phyloP scores from a whole-genome alignment of 2,329 filamentous ascomycete genomes.

The Verticillium longisporum region DNA sequence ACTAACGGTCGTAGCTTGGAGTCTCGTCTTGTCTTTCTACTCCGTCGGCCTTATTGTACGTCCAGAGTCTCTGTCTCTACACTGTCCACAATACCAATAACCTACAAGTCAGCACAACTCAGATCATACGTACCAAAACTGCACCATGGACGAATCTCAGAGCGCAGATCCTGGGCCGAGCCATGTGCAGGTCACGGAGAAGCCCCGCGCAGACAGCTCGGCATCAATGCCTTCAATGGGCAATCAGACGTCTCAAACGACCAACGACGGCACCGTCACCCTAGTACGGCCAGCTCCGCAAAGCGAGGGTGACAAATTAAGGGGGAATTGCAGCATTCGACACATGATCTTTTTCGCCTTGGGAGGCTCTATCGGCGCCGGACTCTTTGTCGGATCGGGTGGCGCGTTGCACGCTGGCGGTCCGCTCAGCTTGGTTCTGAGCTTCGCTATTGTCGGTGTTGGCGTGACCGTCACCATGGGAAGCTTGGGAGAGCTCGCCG shows the following conservation, averaged over 20 bases:
- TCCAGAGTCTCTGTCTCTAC: background rate
- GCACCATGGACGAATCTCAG: background rate
- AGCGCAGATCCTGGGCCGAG: background rate
- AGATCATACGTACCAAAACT: background rate
- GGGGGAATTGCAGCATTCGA: constrained; percentile 21
- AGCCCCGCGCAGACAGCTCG: background rate
- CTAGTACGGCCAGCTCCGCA: background rate
- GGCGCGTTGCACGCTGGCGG: constrained; percentile 22
- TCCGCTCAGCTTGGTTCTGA: constrained; percentile 21
- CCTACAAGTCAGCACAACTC: background rate
- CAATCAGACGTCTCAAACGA: too few relatives aligned
- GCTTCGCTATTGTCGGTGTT: constrained; percentile 22
- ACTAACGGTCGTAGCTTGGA: background rate
- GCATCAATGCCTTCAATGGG: background rate
- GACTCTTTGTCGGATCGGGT: constrained; percentile 25
- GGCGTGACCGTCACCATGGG: constrained; percentile 24
- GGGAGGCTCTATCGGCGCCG: constrained; percentile 27
- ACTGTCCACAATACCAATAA: background rate
- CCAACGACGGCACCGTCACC: background rate
- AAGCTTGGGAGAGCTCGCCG: constrained; percentile 20
- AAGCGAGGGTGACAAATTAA: constrained; percentile 8
- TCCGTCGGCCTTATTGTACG: too few relatives aligned
- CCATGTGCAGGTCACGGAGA: background rate
- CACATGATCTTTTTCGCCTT: constrained; percentile 28
- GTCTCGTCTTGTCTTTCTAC: too few relatives aligned